A percentile compares a stretch with the other conserved stretches of the same genome.
These are phyloP conservation scores for Paulownia fortunei DNA, from an alignment of 257 asterid genomes.

Conservation along the genomic window DNA sequence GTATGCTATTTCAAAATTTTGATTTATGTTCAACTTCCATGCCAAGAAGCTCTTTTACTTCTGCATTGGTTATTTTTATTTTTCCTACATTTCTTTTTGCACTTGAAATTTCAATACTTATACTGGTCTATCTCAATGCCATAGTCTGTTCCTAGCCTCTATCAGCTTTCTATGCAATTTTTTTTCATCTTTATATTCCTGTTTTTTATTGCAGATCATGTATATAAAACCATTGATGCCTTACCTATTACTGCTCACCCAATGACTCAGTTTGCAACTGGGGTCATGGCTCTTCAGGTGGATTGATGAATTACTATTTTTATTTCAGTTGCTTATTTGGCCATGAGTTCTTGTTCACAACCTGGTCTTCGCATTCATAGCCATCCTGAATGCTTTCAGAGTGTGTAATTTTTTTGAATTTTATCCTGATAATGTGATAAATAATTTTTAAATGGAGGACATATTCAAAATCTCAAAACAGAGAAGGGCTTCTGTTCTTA, in stretches of 20 bases:
- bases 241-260: conserved; percentile 80
- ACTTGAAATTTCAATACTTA: neutral
- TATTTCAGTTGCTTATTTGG: conserved; percentile 1
- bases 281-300: conserved; percentile 96
- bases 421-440: neutral
- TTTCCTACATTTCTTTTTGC: neutral
- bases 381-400: neutral
- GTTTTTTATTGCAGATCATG: conserved; percentile 66
- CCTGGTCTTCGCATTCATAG: conserved; percentile 11
- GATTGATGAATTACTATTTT: conserved; percentile 24
- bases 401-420: neutral
- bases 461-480: neutral
- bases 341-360: conserved; percentile 15
- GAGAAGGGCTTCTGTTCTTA: conserved; percentile 6
- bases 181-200: conserved; percentile 26
- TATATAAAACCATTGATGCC: conserved; percentile 73
- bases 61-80: neutral
- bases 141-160: neutral
- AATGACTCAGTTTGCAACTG: conserved; percentile 90
- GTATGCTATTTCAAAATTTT: neutral
- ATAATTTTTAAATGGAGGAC: conserved; percentile 8
- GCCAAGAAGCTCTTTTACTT: conserved; percentile 1
- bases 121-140: neutral
- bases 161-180: conserved; percentile 14
- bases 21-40: neutral